Conservation (phyloP, 1,284 basidiomycete genomes). For the Volvariella volvacea region DNA sequence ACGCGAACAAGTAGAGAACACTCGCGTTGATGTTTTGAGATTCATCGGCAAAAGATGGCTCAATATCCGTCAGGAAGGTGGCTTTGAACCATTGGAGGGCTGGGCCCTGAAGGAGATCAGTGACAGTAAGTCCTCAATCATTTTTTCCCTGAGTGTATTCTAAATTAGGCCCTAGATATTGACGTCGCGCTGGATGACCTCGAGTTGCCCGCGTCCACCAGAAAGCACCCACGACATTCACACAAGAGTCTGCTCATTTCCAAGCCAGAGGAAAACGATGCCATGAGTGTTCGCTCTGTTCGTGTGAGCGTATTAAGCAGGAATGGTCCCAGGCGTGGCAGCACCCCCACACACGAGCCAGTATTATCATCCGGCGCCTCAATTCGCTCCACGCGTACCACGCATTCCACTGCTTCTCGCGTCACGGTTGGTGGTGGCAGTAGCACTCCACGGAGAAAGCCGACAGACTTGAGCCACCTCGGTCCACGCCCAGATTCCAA, state of each 20-base stretch:
- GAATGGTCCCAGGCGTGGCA: conserved; percentile 22
- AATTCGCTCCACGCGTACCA: conserved; percentile 6
- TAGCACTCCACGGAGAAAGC: not conserved
- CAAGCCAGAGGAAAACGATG: conserved; percentile 28
- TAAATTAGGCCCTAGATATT: conserved; percentile 47
- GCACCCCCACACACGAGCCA: conserved; percentile 12
- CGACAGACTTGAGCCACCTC: not conserved
- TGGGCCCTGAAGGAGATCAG: conserved; percentile 89
- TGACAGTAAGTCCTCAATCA: conserved; percentile 49
- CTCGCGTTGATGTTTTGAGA: conserved; percentile 61
- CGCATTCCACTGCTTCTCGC: conserved; percentile 1
- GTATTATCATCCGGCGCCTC: conserved; percentile 10
- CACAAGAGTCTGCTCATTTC: conserved; percentile 13
- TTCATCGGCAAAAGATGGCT: conserved; percentile 70
- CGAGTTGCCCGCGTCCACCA: conserved; percentile 28
- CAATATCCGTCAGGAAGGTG: conserved; percentile 68
- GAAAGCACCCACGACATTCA: conserved; percentile 19
- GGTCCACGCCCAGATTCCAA: conserved; percentile 58
- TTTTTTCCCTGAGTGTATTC: conserved; percentile 5
- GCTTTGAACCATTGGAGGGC: conserved; percentile 73
- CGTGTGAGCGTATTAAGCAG: conserved; percentile 52
- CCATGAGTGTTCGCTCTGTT: conserved; percentile 19
- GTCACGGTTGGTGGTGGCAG: not conserved
- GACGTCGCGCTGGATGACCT: conserved; percentile 76
- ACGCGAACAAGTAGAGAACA: conserved; percentile 64